These are phyloP conservation scores for Botrytis fragariae DNA, from an alignment of 2,329 filamentous ascomycete genomes.

Conservation along the genomic window DNA sequence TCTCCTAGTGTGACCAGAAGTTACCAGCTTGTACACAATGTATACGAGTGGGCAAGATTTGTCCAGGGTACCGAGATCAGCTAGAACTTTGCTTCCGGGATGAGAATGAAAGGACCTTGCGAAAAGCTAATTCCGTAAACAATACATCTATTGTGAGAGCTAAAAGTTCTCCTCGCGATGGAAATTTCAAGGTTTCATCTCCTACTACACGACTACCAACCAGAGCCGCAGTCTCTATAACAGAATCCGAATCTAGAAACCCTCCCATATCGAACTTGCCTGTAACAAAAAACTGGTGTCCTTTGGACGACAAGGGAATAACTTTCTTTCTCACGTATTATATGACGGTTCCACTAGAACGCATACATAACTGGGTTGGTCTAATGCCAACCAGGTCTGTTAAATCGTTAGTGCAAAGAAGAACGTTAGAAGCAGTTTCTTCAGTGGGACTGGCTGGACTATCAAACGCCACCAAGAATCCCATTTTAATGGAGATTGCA, in stretches of 20 bases:
- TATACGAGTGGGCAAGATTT: constrained; percentile 49
- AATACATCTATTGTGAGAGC: neutral
- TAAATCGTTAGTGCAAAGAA: neutral
- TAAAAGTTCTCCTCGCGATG: too few species aligned
- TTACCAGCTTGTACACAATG: constrained; percentile 54
- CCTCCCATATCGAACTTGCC: neutral
- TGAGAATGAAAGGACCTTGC: constrained; percentile 54
- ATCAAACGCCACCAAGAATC: constrained; percentile 41
- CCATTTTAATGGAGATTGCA: constrained; percentile 47
- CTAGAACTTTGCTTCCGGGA: constrained; percentile 56
- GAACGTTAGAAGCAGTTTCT: constrained; percentile 45
- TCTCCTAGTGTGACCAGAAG: constrained; percentile 48
- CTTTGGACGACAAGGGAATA: constrained; percentile 25
- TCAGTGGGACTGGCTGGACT: constrained; percentile 53
- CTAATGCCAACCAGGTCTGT: constrained; percentile 30
- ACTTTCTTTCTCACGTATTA: constrained; percentile 33
- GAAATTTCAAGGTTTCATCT: neutral
- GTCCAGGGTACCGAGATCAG: constrained; percentile 54
- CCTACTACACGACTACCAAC: neutral
- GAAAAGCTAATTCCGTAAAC: constrained; percentile 42
- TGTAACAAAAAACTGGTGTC: neutral
- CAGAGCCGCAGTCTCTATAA: neutral
- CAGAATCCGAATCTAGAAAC: neutral
- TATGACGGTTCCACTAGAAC: constrained; percentile 17
- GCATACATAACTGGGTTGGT: constrained; percentile 2